Evolutionary conservation across 1,284 basidiomycete genomes (phyloP), one percentile per base, ranked within the genome.

Genomic region (Exsudoporus floridanus): DNA sequence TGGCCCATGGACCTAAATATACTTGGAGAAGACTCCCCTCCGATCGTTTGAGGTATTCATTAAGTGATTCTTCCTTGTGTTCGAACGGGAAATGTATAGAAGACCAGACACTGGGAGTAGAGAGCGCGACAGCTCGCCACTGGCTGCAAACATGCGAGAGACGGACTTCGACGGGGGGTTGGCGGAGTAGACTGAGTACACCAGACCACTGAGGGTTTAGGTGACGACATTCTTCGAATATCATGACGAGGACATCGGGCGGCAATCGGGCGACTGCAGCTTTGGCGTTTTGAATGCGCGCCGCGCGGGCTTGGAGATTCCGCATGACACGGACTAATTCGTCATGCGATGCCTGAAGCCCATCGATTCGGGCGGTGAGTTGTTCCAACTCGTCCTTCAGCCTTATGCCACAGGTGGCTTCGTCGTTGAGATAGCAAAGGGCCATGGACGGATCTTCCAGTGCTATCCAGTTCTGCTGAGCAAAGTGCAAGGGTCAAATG

Each of bases 1-100:
- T 67, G 47, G 58, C 67, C 66, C 70, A 70, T 42, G 66, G 66
- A 14, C 66, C 66, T 6, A 68, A 27, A 58, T 70, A 70, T n/a
- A 68, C 58, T 6, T 65, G 58, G 16, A 68, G 64, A 47, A 69
- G 57, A 27, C 63, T 63, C 7, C 66, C 60, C 23, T 64, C 56
- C 21, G 68, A 71, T 56, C 66, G 65, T 36, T 46, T 67, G 51
- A 67, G 65, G 49, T 67, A 67, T 49, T 69, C 66, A 18, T 43
- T 19, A 23, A 67, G 53, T 0, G 69, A 62, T 12, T 57, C 66
- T 43, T 71, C 65, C 41, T 56, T 69, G 49, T 61, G 65, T 35
- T 68, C 67, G 38, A 67, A 71, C 4, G 65, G 66, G 49, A 64
- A 70, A 28, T 55, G 66, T 53, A 67, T 60, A 13, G 60, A 60